phyloP scores from a whole-genome alignment of 78 protist species.

The Trichosphaerium sp. region DNA sequence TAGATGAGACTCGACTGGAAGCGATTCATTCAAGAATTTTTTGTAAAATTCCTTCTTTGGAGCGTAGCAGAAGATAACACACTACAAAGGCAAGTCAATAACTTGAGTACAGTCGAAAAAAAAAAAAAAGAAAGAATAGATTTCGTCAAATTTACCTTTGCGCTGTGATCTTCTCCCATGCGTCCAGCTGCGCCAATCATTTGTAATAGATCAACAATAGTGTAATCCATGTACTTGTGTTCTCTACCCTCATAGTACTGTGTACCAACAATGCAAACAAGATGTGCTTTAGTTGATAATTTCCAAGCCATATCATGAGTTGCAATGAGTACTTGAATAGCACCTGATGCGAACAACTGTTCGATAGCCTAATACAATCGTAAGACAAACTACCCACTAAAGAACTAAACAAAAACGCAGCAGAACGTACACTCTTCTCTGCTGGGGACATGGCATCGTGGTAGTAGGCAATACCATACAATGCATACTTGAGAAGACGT shows the following conservation, averaged over 20 bases:
- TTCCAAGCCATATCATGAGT: conserved; percentile 38
- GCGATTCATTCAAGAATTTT: conserved; percentile 86
- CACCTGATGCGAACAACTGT: conserved; percentile 26
- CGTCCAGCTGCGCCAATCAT: conserved; percentile 89
- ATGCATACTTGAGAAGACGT: conserved; percentile 1
- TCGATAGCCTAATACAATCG: conserved; percentile 22
- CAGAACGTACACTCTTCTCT: too few species aligned
- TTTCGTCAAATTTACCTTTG: too few species aligned
- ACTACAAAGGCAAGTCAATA: conserved; percentile 14
- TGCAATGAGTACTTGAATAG: conserved; percentile 48
- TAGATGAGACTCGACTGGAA: conserved; percentile 92
- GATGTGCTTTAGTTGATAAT: conserved; percentile 11
- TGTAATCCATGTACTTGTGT: conserved; percentile 72
- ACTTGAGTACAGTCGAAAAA: background rate
- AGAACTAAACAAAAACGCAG: too few species aligned
- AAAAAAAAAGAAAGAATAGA: too few species aligned
- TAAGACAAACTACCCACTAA: too few species aligned
- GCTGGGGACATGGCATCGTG: conserved; percentile 59
- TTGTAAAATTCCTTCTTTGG: conserved; percentile 72
- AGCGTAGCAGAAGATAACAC: conserved; percentile 68
- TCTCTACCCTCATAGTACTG: conserved; percentile 57
- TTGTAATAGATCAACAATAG: conserved; percentile 82
- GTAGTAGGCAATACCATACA: conserved; percentile 67
- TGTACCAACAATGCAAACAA: conserved; percentile 63
- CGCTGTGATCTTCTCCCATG: conserved; percentile 8